phyloP scores from a whole-genome alignment of 257 asterid genomes.

The Solanum megistacrolobum region DNA sequence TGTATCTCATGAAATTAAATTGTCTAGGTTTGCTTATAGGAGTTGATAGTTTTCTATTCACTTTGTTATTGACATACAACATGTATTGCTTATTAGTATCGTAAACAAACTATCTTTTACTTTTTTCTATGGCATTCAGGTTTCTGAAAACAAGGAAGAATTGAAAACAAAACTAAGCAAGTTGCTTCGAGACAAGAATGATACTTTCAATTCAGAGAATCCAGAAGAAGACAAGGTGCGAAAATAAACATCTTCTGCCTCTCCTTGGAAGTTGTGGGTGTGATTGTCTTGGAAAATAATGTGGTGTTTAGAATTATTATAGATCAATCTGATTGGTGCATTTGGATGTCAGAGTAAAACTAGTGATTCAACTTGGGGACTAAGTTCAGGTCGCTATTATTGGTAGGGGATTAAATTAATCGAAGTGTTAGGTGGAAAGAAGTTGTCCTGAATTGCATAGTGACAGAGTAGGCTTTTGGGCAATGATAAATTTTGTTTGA shows the following conservation, averaged over 20 bases:
- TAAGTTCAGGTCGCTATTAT: not conserved
- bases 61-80: not conserved
- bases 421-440: not conserved
- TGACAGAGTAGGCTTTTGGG: not conserved
- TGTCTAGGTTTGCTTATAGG: not conserved
- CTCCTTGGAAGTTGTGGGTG: not conserved
- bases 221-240: constrained; percentile 85
- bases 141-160: constrained; percentile 69
- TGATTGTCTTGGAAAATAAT: not conserved
- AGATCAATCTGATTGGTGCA: not conserved
- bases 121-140: constrained; percentile 23
- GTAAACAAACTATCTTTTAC: not conserved
- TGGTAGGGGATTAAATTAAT: not conserved
- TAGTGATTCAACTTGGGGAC: not conserved
- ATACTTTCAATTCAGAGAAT: constrained; percentile 57
- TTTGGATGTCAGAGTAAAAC: not conserved
- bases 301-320: not conserved
- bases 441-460: not conserved
- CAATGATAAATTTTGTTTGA: not conserved
- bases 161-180: constrained; percentile 69
- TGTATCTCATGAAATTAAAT: not conserved
- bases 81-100: not conserved
- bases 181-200: constrained; percentile 73
- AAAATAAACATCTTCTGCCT: not conserved
- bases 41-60: not conserved